phyloP scores from a whole-genome alignment of 257 asterid species.

The Fraxinus excelsior region DNA sequence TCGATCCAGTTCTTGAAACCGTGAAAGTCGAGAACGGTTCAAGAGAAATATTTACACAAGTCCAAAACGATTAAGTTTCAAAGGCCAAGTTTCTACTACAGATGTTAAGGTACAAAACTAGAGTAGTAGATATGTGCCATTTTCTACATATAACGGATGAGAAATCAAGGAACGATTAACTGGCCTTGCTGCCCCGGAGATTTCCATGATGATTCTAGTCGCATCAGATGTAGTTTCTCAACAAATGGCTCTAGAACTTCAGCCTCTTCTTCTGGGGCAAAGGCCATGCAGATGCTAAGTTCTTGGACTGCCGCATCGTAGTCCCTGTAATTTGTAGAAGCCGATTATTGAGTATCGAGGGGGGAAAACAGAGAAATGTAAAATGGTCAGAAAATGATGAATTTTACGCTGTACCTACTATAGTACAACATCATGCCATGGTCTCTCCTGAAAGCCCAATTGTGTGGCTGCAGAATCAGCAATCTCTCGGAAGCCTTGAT shows the following conservation, averaged over 20 bases:
- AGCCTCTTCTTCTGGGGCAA: slow-evolving; percentile 92
- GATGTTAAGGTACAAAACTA: background rate
- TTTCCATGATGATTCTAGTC: slow-evolving; percentile 69
- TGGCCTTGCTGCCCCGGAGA: slow-evolving; percentile 53
- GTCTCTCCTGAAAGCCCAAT: slow-evolving; percentile 84
- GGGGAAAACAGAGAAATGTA: background rate
- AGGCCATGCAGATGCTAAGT: slow-evolving; percentile 96
- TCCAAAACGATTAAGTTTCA: slow-evolving; percentile 4
- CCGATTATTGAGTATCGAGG: background rate
- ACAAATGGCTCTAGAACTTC: slow-evolving; percentile 72
- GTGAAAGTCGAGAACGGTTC: slow-evolving; percentile 5
- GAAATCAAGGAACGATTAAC: slow-evolving; percentile 48
- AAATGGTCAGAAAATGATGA: background rate
- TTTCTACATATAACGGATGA: background rate
- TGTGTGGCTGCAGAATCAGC: slow-evolving; percentile 88
- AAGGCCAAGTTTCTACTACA: background rate
- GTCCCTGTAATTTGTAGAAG: slow-evolving; percentile 46
- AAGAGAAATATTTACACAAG: slow-evolving; percentile 25
- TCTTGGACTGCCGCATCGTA: slow-evolving; percentile 87
- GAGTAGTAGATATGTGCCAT: background rate
- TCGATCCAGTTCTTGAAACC: background rate
- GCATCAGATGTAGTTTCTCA: slow-evolving; percentile 74
- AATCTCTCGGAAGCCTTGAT: slow-evolving; percentile 88
- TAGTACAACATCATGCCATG: slow-evolving; percentile 91
- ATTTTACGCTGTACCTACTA: slow-evolving; percentile 48